phyloP scores from a whole-genome alignment of 768 basidiomycete genomes.

The Boletus sp. region DNA sequence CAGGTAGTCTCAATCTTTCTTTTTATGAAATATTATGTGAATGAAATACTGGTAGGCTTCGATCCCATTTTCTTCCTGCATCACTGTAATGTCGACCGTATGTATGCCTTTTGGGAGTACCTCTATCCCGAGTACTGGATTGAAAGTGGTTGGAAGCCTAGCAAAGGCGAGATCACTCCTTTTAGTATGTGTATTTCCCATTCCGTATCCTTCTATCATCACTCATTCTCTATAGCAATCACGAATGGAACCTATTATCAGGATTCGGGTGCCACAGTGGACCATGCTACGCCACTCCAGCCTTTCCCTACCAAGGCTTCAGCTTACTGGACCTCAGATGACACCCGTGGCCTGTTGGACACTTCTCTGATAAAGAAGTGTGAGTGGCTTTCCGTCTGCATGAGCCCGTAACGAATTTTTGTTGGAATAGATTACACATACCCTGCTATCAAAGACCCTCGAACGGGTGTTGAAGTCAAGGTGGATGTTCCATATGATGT shows the following conservation, averaged over 20 bases:
- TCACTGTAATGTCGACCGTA: slow-evolving; percentile 19
- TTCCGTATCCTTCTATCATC: background rate
- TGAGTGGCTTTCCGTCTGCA: background rate
- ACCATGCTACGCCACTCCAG: background rate
- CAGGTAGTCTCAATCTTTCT: slow-evolving; percentile 6
- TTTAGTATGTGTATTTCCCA: slow-evolving; percentile 9
- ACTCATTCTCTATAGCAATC: slow-evolving; percentile 1
- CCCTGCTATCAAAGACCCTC: slow-evolving; percentile 14
- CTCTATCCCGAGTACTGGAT: slow-evolving; percentile 22
- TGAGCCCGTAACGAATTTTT: background rate
- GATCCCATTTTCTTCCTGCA: slow-evolving; percentile 22
- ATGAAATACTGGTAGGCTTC: slow-evolving; percentile 2
- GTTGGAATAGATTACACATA: slow-evolving; percentile 20
- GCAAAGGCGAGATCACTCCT: background rate
- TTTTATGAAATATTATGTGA: background rate
- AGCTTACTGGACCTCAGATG: slow-evolving; percentile 18
- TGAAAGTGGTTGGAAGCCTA: slow-evolving; percentile 10
- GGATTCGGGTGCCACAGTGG: background rate
- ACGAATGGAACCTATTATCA: slow-evolving; percentile 1
- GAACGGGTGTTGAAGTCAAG: slow-evolving; percentile 3
- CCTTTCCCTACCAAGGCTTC: slow-evolving; percentile 14
- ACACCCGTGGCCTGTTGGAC: slow-evolving; percentile 4
- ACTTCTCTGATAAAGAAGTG: slow-evolving; percentile 3
- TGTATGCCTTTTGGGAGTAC: slow-evolving; percentile 25
- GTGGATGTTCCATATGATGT: slow-evolving; percentile 16